These are phyloP conservation scores for Cardamine occulta DNA, from an alignment of 345 rosid genomes.

Conservation along the genomic window DNA sequence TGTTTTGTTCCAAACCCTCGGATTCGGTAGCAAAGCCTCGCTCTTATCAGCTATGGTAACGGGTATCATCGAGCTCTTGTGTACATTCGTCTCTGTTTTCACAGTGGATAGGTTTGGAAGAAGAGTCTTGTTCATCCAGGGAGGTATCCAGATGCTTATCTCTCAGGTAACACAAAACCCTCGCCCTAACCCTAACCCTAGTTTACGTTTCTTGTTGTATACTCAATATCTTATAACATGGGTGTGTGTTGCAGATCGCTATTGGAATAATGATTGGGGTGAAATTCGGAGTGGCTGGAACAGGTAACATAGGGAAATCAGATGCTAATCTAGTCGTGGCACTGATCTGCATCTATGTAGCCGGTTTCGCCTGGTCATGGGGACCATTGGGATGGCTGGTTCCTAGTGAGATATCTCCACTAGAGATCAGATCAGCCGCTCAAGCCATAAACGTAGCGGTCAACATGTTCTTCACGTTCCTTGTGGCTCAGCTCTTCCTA, in stretches of 20 bases:
- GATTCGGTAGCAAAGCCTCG: conserved; percentile 70
- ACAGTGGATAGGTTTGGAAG: conserved; percentile 68
- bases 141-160: conserved; percentile 71
- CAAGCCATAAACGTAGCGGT: conserved; percentile 57
- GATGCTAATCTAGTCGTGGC: conserved; percentile 48
- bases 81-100: conserved; percentile 62
- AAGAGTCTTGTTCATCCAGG: conserved; percentile 68
- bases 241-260: conserved; percentile 40
- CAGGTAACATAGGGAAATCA: conserved; percentile 40
- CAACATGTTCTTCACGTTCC: conserved; percentile 65
- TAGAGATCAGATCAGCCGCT: conserved; percentile 68
- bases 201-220: not conserved
- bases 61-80: conserved; percentile 65
- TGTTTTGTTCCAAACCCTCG: conserved; percentile 69
- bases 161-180: conserved; percentile 57
- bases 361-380: conserved; percentile 75
- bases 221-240: conserved; percentile 7
- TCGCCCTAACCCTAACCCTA: conserved; percentile 15
- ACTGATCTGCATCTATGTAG: conserved; percentile 52
- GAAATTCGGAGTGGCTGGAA: conserved; percentile 59
- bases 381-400: conserved; percentile 74
- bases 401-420: conserved; percentile 68
- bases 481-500: conserved; percentile 64
- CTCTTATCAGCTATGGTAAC: conserved; percentile 72
- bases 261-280: conserved; percentile 49